phyloP scores from a whole-genome alignment of 352 stramenopile species.

The Phytophthora hibernalis region DNA sequence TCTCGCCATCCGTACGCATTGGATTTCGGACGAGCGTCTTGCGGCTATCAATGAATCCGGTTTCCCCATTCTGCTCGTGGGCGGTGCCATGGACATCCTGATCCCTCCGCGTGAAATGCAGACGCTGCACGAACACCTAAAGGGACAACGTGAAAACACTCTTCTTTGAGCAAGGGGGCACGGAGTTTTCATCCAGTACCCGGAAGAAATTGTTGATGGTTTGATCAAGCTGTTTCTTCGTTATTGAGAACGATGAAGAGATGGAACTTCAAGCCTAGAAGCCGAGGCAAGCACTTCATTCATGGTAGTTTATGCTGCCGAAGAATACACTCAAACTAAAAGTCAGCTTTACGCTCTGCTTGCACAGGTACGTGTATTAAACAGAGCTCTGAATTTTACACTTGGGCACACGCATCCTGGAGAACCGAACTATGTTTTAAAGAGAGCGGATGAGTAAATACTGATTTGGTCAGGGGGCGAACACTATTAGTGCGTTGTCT shows the following conservation, averaged over 20 bases:
- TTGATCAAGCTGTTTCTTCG: slow-evolving; percentile 18
- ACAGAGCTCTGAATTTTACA: no score
- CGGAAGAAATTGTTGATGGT: slow-evolving; percentile 29
- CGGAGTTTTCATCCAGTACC: slow-evolving; percentile 42
- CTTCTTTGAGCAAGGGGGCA: slow-evolving; percentile 45
- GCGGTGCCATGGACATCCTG: slow-evolving; percentile 44
- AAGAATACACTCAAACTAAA: no score
- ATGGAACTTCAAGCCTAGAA: no score
- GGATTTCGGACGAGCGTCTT: slow-evolving; percentile 51
- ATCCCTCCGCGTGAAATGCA: slow-evolving; percentile 46
- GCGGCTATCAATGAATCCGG: slow-evolving; percentile 38
- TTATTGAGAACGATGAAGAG: background rate
- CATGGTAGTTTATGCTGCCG: no score
- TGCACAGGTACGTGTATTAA: no score
- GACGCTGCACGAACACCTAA: slow-evolving; percentile 34
- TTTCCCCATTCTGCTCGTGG: slow-evolving; percentile 55
- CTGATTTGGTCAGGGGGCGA: no score
- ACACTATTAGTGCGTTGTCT: no score
- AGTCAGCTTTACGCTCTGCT: no score
- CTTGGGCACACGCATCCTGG: no score
- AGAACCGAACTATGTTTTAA: no score
- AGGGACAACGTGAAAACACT: slow-evolving; percentile 37
- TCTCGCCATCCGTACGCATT: slow-evolving; percentile 44
- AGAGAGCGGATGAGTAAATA: no score
- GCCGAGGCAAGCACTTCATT: no score